Conservation (phyloP, 73 alveolate species). For the Blepharisma japonicum region DNA sequence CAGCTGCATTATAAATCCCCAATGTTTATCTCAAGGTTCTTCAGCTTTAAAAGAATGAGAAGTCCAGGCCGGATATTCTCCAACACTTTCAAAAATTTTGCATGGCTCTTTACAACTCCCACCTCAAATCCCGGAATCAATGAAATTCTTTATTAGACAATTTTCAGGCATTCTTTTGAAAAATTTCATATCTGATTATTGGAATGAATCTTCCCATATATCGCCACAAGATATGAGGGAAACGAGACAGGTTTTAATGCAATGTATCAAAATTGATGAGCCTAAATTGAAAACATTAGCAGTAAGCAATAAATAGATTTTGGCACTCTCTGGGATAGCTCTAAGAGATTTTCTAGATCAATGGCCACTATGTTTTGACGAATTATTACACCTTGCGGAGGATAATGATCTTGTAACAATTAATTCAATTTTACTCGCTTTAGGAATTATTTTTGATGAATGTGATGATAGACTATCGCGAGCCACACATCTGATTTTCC, state of each 20-base stretch:
- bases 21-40: neutral
- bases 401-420: conserved; percentile 29
- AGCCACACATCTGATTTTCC: conserved; percentile 40
- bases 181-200: conserved; percentile 3
- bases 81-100: neutral
- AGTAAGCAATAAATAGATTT: neutral
- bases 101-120: neutral
- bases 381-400: neutral
- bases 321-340: conserved; percentile 1
- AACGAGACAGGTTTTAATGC: neutral
- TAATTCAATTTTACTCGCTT: conserved; percentile 35
- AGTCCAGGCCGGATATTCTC: neutral
- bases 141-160: too few relatives aligned
- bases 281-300: neutral
- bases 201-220: neutral
- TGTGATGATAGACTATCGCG: conserved; percentile 41
- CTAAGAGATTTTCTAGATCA: conserved; percentile 2
- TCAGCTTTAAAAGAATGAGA: neutral
- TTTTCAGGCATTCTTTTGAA: neutral
- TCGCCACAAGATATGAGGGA: neutral
- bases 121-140: neutral
- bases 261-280: neutral
- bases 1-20: conserved; percentile 15
- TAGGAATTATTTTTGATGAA: conserved; percentile 35
- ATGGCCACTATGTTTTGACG: conserved; percentile 16